A percentile compares a stretch with the other conserved stretches of the same genome.
Evolutionary conservation across 257 asterid species (phyloP).

Genomic region (Nicotiana knightiana): DNA sequence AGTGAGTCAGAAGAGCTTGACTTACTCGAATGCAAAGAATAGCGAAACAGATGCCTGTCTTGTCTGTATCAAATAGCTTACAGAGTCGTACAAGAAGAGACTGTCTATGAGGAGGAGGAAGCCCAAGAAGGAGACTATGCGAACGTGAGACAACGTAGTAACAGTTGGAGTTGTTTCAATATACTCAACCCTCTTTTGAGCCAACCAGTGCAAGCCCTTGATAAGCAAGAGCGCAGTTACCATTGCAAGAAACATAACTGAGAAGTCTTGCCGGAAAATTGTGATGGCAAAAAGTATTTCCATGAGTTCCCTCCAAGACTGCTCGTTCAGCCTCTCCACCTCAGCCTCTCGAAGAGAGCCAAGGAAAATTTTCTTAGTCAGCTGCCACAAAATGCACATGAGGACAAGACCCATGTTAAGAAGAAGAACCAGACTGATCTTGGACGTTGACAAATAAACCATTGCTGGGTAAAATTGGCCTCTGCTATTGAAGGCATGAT

Average conservation of each 20-base stretch:
- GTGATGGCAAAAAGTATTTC: slow-evolving; percentile 94
- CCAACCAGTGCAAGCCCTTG: slow-evolving; percentile 98
- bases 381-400: slow-evolving; percentile 91
- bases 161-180: slow-evolving; percentile 92
- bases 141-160: slow-evolving; percentile 61
- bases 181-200: slow-evolving; percentile 95
- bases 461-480: slow-evolving; percentile 93
- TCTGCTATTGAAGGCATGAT: slow-evolving; percentile 80
- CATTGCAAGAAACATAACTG: slow-evolving; percentile 75
- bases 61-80: slow-evolving; percentile 62
- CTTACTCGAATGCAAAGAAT: slow-evolving; percentile 95
- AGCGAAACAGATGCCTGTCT: slow-evolving; percentile 81
- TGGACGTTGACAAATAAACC: slow-evolving; percentile 86
- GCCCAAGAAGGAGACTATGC: slow-evolving; percentile 84
- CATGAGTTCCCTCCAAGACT: slow-evolving; percentile 96
- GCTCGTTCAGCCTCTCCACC: slow-evolving; percentile 97
- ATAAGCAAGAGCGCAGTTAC: slow-evolving; percentile 82
- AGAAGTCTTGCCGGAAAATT: slow-evolving; percentile 90
- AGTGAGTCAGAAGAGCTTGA: background rate
- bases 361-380: slow-evolving; percentile 83
- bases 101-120: slow-evolving; percentile 74
- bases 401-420: slow-evolving; percentile 80
- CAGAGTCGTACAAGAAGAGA: slow-evolving; percentile 53
- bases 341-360: slow-evolving; percentile 96
- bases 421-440: slow-evolving; percentile 81